phyloP scores from a whole-genome alignment of 345 rosid species.

The Turritis glabra region DNA sequence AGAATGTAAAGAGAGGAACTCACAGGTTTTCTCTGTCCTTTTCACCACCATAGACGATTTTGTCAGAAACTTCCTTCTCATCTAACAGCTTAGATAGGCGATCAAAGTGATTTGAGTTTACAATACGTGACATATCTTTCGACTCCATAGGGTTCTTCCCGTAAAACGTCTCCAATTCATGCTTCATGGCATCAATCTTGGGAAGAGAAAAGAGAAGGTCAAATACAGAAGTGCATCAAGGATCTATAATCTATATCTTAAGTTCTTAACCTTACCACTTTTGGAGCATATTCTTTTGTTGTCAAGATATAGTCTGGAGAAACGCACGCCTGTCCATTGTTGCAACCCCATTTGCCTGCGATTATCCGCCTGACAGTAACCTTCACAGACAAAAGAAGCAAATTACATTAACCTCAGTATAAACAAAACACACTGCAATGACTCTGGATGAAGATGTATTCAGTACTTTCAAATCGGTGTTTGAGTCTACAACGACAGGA shows the following conservation, averaged over 20 bases:
- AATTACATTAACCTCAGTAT: neutral
- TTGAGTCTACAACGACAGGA: slow-evolving; percentile 83
- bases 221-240: slow-evolving; percentile 21
- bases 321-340: slow-evolving; percentile 91
- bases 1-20: slow-evolving; percentile 39
- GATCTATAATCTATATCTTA: neutral
- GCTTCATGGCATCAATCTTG: slow-evolving; percentile 66
- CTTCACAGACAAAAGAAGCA: slow-evolving; percentile 35
- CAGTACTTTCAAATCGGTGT: slow-evolving; percentile 62
- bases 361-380: slow-evolving; percentile 78
- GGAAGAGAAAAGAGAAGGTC: slow-evolving; percentile 24
- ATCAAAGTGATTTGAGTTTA: slow-evolving; percentile 74
- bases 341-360: slow-evolving; percentile 87
- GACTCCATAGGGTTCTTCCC: slow-evolving; percentile 83
- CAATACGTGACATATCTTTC: slow-evolving; percentile 79
- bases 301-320: slow-evolving; percentile 87
- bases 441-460: neutral
- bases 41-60: slow-evolving; percentile 81
- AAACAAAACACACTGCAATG: neutral
- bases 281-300: slow-evolving; percentile 65
- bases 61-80: slow-evolving; percentile 78
- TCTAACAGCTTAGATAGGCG: slow-evolving; percentile 78
- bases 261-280: slow-evolving; percentile 60
- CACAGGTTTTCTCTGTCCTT: slow-evolving; percentile 67
- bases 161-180: slow-evolving; percentile 64